A percentile compares a stretch with the other conserved stretches of the same genome.
These are phyloP conservation scores for Wickerhamomyces ciferrii DNA, from an alignment of 805 yeast species.

Conservation along the genomic window DNA sequence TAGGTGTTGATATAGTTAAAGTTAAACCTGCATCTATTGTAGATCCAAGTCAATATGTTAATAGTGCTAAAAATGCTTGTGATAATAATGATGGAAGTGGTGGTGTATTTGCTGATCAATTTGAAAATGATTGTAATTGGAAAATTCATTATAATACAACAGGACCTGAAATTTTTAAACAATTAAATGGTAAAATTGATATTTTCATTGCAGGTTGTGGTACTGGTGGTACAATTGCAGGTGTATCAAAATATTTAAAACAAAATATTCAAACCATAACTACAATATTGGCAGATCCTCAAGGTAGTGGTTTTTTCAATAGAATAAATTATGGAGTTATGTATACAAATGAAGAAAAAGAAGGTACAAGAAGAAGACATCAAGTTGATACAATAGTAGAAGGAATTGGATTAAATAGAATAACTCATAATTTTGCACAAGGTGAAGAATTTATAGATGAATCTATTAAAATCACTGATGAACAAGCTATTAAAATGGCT, in stretches of 20 bases:
- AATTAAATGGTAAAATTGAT: slow-evolving; percentile 61
- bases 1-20: slow-evolving; percentile 80
- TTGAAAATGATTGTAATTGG: slow-evolving; percentile 93
- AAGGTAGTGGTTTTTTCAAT: slow-evolving; percentile 88
- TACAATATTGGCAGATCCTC: slow-evolving; percentile 84
- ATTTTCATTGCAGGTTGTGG: slow-evolving; percentile 90
- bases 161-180: slow-evolving; percentile 88
- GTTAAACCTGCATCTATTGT: slow-evolving; percentile 95
- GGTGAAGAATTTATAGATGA: slow-evolving; percentile 74
- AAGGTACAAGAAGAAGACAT: slow-evolving; percentile 91
- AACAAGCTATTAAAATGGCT: slow-evolving; percentile 86
- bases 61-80: slow-evolving; percentile 73
- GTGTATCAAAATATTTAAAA: slow-evolving; percentile 74
- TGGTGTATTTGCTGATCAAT: slow-evolving; percentile 92
- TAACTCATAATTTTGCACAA: slow-evolving; percentile 72
- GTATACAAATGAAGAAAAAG: slow-evolving; percentile 85
- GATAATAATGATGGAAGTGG: slow-evolving; percentile 33
- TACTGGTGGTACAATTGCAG: slow-evolving; percentile 96
- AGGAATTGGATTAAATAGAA: slow-evolving; percentile 87
- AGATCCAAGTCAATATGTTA: slow-evolving; percentile 89
- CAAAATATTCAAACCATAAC: slow-evolving; percentile 34
- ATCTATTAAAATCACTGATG: slow-evolving; percentile 74
- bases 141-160: slow-evolving; percentile 73
- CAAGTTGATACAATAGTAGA: slow-evolving; percentile 95
- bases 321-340: slow-evolving; percentile 86